Conservation (phyloP, 768 basidiomycete species). For the Termitomyces sp. region DNA sequence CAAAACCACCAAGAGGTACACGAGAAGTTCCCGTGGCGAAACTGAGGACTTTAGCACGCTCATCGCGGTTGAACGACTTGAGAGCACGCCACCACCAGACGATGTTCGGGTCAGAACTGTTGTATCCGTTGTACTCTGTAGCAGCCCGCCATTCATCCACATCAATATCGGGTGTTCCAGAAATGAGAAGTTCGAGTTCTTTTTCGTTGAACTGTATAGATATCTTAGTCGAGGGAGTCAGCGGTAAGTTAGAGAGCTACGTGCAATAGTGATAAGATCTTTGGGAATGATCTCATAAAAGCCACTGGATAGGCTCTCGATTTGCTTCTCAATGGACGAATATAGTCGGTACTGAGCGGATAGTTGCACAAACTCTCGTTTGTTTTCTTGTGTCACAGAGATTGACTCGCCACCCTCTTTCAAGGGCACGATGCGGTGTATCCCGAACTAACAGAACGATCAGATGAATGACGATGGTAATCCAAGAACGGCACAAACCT, state of each 20-base stretch:
- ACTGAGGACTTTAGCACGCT: conserved; percentile 93
- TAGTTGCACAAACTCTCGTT: conserved; percentile 91
- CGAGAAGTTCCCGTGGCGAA: conserved; percentile 93
- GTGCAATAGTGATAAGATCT: conserved; percentile 86
- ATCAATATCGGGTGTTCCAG: conserved; percentile 97
- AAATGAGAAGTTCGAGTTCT: conserved; percentile 90
- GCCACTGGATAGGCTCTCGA: conserved; percentile 81
- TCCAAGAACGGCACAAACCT: conserved; percentile 44
- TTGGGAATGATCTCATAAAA: conserved; percentile 99
- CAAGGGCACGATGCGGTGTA: conserved; percentile 80
- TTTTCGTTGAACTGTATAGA: conserved; percentile 79
- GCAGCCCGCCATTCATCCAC: conserved; percentile 96
- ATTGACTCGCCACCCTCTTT: conserved; percentile 82
- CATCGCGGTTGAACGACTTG: conserved; percentile 95
- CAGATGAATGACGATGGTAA: background rate
- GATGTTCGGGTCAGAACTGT: conserved; percentile 88
- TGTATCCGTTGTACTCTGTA: conserved; percentile 87
- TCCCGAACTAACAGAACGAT: conserved; percentile 64
- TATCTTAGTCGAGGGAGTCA: background rate
- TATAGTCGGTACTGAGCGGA: conserved; percentile 93
- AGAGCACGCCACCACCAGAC: conserved; percentile 99
- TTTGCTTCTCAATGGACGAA: conserved; percentile 93
- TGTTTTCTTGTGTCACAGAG: conserved; percentile 94
- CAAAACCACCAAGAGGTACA: conserved; percentile 92
- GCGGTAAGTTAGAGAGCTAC: conserved; percentile 21